Conservation (phyloP, 2,329 filamentous ascomycete genomes). For the Drechslerella stenobrocha region DNA sequence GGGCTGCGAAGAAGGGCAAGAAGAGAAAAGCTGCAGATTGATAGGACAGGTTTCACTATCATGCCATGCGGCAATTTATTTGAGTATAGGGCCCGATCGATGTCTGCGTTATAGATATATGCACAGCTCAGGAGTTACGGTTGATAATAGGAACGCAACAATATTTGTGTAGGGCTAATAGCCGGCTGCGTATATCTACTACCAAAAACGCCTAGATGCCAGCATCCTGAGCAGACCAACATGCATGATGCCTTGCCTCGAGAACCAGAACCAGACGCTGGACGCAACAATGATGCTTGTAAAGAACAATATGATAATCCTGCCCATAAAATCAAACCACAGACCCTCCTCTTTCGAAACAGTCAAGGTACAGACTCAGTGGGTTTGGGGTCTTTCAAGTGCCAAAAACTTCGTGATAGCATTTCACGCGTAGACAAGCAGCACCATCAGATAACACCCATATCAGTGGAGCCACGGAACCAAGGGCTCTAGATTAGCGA, state of each 20-base stretch:
- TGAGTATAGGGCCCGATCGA: conserved; percentile 2
- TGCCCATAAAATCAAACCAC: too few species aligned
- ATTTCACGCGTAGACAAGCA: conserved; percentile 41
- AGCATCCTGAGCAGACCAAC: conserved; percentile 12
- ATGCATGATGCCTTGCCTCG: too few species aligned
- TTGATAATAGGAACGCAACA: conserved; percentile 10
- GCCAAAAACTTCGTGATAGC: conserved; percentile 38
- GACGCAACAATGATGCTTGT: too few species aligned
- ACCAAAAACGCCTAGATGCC: conserved; percentile 32
- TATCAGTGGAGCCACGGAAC: too few species aligned
- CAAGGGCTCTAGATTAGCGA: too few species aligned
- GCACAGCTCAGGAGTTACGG: conserved; percentile 32
- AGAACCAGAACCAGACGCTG: too few species aligned
- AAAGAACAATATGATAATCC: too few species aligned
- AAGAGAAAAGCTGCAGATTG: conserved; percentile 28
- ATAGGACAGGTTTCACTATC: not conserved
- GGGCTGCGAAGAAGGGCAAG: conserved; percentile 46
- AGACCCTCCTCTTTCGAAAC: too few species aligned
- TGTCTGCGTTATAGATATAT: not conserved
- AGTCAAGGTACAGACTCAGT: conserved; percentile 14
- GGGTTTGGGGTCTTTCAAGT: conserved; percentile 27
- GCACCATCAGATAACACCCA: conserved; percentile 34
- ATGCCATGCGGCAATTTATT: not conserved
- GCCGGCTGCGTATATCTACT: conserved; percentile 4
- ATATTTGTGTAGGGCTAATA: conserved; percentile 1